phyloP scores from a whole-genome alignment of 2,329 filamentous ascomycete genomes.

The Delphinella strobiligena region DNA sequence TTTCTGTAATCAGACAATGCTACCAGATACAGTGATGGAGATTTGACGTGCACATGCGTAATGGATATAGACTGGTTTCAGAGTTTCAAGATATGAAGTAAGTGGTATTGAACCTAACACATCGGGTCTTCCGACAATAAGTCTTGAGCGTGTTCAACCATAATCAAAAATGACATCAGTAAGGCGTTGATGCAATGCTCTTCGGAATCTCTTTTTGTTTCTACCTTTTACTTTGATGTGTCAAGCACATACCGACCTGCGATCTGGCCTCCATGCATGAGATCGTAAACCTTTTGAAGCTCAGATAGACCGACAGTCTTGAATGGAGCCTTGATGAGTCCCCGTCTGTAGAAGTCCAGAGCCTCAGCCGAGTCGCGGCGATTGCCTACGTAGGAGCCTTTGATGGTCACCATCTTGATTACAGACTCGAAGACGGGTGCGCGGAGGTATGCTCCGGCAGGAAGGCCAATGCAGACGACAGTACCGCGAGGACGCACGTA shows the following conservation, averaged over 20 bases:
- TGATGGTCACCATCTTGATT: conserved; percentile 81
- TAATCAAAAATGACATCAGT: no score
- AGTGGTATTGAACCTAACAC: no score
- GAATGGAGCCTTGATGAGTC: conserved; percentile 76
- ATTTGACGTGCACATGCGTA: no score
- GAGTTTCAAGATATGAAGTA: neutral
- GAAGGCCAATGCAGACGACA: conserved; percentile 82
- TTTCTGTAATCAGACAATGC: no score
- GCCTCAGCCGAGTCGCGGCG: conserved; percentile 77
- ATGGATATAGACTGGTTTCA: neutral
- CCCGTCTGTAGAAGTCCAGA: conserved; percentile 75
- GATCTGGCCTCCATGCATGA: conserved; percentile 56
- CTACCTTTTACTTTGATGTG: conserved; percentile 45
- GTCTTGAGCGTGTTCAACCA: no score
- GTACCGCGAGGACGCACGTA: conserved; percentile 75
- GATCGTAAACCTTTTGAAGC: conserved; percentile 65
- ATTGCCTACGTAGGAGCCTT: conserved; percentile 89
- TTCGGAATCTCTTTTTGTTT: no score
- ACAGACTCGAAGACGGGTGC: conserved; percentile 87
- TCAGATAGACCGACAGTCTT: conserved; percentile 74
- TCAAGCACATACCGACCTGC: conserved; percentile 72
- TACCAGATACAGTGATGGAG: no score
- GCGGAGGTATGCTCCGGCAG: conserved; percentile 63
- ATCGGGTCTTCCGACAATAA: no score
- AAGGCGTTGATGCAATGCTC: no score